Conservation (phyloP, 495 filamentous ascomycete genomes). For the Aspergillus ellipticus region DNA sequence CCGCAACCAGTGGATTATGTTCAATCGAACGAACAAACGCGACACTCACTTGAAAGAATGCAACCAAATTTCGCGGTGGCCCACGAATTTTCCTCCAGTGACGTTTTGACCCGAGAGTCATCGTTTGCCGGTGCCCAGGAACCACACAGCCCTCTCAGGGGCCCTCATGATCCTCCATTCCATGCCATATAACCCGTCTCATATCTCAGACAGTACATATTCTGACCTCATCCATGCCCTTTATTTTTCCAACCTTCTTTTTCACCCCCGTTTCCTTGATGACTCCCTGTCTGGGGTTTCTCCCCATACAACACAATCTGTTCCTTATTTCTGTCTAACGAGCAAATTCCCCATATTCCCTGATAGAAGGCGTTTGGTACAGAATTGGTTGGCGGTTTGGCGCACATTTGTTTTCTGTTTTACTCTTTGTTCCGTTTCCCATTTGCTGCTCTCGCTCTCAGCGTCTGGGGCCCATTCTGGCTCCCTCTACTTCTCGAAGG, state of each 20-base stretch:
- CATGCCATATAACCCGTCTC: constrained; percentile 28
- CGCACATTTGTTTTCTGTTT: constrained; percentile 21
- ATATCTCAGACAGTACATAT: constrained; percentile 25
- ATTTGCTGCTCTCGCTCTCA: constrained; percentile 12
- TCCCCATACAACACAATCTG: constrained; percentile 21
- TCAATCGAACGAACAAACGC: constrained; percentile 66
- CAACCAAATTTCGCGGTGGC: constrained; percentile 78
- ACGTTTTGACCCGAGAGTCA: constrained; percentile 69
- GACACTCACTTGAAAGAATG: constrained; percentile 43
- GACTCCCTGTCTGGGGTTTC: constrained; percentile 21
- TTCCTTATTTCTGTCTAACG: constrained; percentile 30
- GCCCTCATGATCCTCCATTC: constrained; percentile 33
- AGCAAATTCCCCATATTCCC: constrained; percentile 40
- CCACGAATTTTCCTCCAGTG: constrained; percentile 56
- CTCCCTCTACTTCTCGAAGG: constrained; percentile 6
- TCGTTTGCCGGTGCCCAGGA: constrained; percentile 44
- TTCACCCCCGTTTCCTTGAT: constrained; percentile 19
- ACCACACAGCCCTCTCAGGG: constrained; percentile 31
- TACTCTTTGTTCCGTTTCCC: constrained; percentile 12
- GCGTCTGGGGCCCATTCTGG: constrained; percentile 12
- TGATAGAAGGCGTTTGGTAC: constrained; percentile 49
- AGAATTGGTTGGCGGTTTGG: constrained; percentile 31
- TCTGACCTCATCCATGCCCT: constrained; percentile 22
- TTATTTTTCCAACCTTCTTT: background rate
- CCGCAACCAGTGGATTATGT: constrained; percentile 63